Base-by-base conservation (phyloP, 441 rosid genomes). In the Hura crepitans region DNA sequence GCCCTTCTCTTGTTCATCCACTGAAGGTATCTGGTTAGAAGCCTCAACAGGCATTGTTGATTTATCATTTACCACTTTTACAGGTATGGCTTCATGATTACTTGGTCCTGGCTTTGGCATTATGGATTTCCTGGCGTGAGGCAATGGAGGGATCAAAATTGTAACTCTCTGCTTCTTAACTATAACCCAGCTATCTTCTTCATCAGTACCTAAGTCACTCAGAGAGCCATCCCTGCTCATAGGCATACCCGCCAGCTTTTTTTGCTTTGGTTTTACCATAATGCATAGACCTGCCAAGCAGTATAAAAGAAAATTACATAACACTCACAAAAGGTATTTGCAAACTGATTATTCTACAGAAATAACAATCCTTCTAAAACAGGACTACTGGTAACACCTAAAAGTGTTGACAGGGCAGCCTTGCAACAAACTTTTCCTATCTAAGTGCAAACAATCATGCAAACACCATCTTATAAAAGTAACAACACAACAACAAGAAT, bases 131-230 rank as follows among this genome's bases (percentile, higher is more conserved):
- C 68, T 75, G 51, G 82, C 71, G 6, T 45, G 35, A 31, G 84
- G 81, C 39, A 78, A 80, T 46, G 95, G 77, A 53, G 98, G 96
- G 73, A 91, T 72, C 28, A 88, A 77, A 81, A 94, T 86, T 64
- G 88, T 83, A 74, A 94, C 83, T 75, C 81, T 84, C 81, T 91
- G 97, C 81, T 82, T 90, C 74, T 90, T 91, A 73, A 94, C 96
- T 15, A 91, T 68, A 12, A 91, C 81, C 98, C 98, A 91, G 71
- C 84, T 64, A 25, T 85, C 91, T 66, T 86, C 92, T 55, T 70
- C 87, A 37, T 31, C 73, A 20, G 73, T 54, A 60, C 74, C 87
- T 46, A 75, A 72, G 65, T 81, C 87, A 71, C 62, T 51, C 14
- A n/a, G 30, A 25, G 56, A 4, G 22, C 27, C 64, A 39, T 66